These are phyloP conservation scores for Monosporozyma solicola DNA, from an alignment of 805 yeast species.

Conservation along the genomic window DNA sequence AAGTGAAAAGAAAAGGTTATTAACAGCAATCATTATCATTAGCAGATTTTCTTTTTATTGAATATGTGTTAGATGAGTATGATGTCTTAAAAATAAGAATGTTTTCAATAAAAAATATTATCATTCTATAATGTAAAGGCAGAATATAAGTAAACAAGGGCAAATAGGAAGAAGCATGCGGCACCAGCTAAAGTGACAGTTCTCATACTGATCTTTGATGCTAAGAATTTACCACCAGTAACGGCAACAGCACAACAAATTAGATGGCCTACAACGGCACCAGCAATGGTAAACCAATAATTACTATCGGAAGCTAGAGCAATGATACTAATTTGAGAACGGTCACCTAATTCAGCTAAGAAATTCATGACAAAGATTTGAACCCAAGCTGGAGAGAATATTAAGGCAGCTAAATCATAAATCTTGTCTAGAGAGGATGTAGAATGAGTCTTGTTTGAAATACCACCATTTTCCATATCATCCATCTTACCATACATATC, in stretches of 20 bases:
- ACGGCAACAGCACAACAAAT: constrained; percentile 88
- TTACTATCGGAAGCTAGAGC: constrained; percentile 97
- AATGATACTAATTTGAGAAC: constrained; percentile 95
- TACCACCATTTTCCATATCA: constrained; percentile 50
- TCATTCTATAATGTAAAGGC: constrained; percentile 29
- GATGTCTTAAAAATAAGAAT: background rate
- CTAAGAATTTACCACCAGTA: constrained; percentile 82
- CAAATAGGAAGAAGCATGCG: constrained; percentile 71
- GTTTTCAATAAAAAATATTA: background rate
- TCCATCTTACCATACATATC: constrained; percentile 45
- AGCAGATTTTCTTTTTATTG: background rate
- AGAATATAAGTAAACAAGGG: constrained; percentile 69
- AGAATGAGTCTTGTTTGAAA: constrained; percentile 4
- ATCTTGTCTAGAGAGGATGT: constrained; percentile 29
- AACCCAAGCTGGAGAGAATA: constrained; percentile 83
- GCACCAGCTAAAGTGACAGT: constrained; percentile 91
- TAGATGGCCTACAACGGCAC: constrained; percentile 86
- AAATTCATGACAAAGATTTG: constrained; percentile 95
- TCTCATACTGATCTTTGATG: constrained; percentile 83
- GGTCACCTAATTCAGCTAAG: constrained; percentile 98
- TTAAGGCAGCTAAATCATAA: constrained; percentile 46
- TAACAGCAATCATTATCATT: background rate
- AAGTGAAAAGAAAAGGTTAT: background rate
- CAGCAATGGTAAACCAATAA: constrained; percentile 80
- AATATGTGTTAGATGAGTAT: background rate